Base-by-base conservation (phyloP, 805 yeast species). In the Tetrapisispora pingtungensis region DNA sequence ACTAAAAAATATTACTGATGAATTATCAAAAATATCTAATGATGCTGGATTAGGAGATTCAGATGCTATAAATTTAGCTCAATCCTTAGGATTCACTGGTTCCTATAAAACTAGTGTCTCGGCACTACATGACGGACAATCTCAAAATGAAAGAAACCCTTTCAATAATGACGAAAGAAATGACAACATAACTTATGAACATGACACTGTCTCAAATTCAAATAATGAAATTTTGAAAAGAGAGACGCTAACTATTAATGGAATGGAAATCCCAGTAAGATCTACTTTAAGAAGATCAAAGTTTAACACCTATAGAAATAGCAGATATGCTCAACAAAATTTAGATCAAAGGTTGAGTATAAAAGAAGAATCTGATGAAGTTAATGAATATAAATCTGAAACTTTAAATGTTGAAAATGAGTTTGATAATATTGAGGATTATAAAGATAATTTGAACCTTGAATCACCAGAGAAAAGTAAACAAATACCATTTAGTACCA, bases 11-110 rank as follows among this genome's bases (percentile, higher is more conserved):
- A 71, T 84, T 32, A 81, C 95, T 3, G 76, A 68, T 48, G 96
- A 89, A 61, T 68, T 89, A 44, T 83, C 84, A 50, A 77, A 73
- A 38, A 67, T 88, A 38, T 78, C 90, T 0, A 81, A 80, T 50
- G 69, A 79, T 62, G 95, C 90, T 0, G 93, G 94, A 0, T 65
- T 84, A 62, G 81, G 78, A 43, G 80, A 87, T 4, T 75, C 80
- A 33, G 94, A 86, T 66, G 94, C 95, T 0, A 81, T 82, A 5
- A 78, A 94, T 0, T 68, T 86, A 45, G 96, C 95, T 0, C 69
- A 94, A 55, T 79, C 93, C 1, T 69, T 87, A 40, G 81, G 90
- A 2, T 74, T 85, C 39, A 74, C 83, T 0, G 77, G 86, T 0
- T 67, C 82, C 26, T 84, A 32, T 18, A 14, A 26, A n/a, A 22